Conservation (phyloP, 768 basidiomycete genomes). For the Mycena leptocephala region DNA sequence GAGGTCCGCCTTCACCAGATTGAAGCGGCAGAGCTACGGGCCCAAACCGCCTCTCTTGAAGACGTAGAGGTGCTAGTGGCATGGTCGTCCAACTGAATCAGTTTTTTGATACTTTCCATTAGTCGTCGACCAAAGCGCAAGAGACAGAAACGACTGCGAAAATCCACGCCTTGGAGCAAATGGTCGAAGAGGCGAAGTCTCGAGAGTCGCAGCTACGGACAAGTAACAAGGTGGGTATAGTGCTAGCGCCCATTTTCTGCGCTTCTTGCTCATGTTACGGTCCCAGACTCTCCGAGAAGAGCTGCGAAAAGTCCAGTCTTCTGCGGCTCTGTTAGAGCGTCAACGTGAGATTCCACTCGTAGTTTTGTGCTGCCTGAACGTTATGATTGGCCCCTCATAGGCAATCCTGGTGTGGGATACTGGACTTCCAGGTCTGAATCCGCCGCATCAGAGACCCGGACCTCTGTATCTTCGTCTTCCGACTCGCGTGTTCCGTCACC, state of each 20-base stretch:
- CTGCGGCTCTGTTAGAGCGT: conserved; percentile 89
- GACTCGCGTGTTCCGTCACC: conserved; percentile 57
- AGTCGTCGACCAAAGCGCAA: conserved; percentile 55
- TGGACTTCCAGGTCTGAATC: conserved; percentile 75
- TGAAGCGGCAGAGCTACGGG: conserved; percentile 71
- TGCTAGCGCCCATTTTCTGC: background rate
- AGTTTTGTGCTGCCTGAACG: background rate
- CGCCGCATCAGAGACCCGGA: conserved; percentile 60
- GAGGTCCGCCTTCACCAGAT: conserved; percentile 65
- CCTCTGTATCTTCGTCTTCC: conserved; percentile 53
- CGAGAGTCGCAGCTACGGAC: conserved; percentile 80
- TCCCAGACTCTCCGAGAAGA: conserved; percentile 91
- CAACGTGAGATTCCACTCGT: conserved; percentile 60
- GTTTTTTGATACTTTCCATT: conserved; percentile 6
- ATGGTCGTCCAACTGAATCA: background rate
- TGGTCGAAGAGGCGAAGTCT: conserved; percentile 81
- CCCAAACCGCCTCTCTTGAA: conserved; percentile 62
- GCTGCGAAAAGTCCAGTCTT: conserved; percentile 95
- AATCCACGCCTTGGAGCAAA: conserved; percentile 70
- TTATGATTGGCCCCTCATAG: background rate
- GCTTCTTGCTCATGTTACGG: conserved; percentile 15
- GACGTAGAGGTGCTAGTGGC: conserved; percentile 76
- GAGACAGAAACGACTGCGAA: conserved; percentile 66
- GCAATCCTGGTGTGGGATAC: conserved; percentile 95
- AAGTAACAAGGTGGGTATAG: conserved; percentile 80